Evolutionary conservation across 1,284 basidiomycete genomes (phyloP).

Genomic region (Phenoliferia sp.): DNA sequence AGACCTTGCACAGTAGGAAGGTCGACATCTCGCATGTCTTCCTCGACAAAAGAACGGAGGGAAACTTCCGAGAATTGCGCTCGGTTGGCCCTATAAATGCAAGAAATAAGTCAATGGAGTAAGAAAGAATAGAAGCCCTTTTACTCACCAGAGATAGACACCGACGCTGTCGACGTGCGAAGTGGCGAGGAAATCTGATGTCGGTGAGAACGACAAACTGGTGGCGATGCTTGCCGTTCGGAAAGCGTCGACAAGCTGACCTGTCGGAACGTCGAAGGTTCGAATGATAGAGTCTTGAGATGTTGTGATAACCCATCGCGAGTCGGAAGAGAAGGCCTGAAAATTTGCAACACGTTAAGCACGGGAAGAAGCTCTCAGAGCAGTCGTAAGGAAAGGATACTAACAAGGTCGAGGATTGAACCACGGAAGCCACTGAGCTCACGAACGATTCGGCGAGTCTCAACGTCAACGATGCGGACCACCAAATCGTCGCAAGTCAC

Average conservation of each 20-base stretch:
- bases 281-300: conserved; percentile 88
- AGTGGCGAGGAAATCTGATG: conserved; percentile 92
- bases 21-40: conserved; percentile 57
- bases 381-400: conserved; percentile 35
- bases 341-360: not conserved
- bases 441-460: conserved; percentile 79
- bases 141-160: conserved; percentile 72
- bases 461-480: conserved; percentile 83
- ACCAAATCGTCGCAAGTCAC: conserved; percentile 78
- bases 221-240: conserved; percentile 83
- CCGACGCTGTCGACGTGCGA: conserved; percentile 91
- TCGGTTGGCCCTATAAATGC: conserved; percentile 71
- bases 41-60: conserved; percentile 71
- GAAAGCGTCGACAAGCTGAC: conserved; percentile 87
- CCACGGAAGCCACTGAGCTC: conserved; percentile 76
- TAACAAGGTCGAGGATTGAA: conserved; percentile 74
- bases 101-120: not conserved
- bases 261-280: conserved; percentile 94
- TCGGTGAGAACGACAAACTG: conserved; percentile 85
- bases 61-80: conserved; percentile 86
- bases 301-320: conserved; percentile 54
- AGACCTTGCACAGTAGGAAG: conserved; percentile 79
- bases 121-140: not conserved
- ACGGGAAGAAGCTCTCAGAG: not conserved
- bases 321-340: conserved; percentile 27